These are phyloP conservation scores for Thinopyrum obtusiflorum DNA, from an alignment of 202 grass and related monocot species.

Conservation along the genomic window DNA sequence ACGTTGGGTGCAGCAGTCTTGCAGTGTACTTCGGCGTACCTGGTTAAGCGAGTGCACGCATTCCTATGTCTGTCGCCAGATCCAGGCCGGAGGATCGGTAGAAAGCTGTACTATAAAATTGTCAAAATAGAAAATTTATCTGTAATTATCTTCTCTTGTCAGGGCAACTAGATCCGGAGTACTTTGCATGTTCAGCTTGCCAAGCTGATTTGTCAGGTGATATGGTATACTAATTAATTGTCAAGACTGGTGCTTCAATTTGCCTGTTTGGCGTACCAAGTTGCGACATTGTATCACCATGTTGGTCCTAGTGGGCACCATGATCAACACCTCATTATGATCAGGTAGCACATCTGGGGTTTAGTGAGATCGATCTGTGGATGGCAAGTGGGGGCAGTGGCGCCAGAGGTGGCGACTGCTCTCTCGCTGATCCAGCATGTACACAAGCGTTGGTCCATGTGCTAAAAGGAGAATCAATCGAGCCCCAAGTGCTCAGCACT, in stretches of 20 bases:
- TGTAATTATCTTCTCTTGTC: background rate
- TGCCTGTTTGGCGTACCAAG: constrained; percentile 12
- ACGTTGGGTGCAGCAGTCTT: background rate
- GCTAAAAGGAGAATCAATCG: constrained; percentile 10
- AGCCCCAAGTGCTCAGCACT: constrained; percentile 7
- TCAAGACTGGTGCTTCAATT: background rate
- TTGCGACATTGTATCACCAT: constrained; percentile 31
- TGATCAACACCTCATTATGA: constrained; percentile 24
- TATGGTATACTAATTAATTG: background rate
- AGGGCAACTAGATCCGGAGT: constrained; percentile 29
- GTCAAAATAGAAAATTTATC: background rate
- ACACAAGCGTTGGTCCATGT: constrained; percentile 20
- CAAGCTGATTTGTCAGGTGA: background rate
- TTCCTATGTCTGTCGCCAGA: background rate
- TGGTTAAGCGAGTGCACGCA: background rate
- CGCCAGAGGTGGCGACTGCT: background rate
- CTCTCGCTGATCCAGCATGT: background rate
- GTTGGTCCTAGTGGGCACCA: constrained; percentile 29
- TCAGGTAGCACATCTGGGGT: background rate
- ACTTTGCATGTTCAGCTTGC: constrained; percentile 7
- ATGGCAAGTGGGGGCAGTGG: constrained; percentile 36
- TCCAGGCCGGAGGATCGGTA: background rate
- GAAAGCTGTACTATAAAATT: background rate
- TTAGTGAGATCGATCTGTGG: constrained; percentile 38
- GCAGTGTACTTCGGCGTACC: background rate